A percentile compares a stretch with the other conserved stretches of the same genome.
phyloP scores from a whole-genome alignment of 2,329 filamentous ascomycete genomes.

The Cladorrhinum sp. region DNA sequence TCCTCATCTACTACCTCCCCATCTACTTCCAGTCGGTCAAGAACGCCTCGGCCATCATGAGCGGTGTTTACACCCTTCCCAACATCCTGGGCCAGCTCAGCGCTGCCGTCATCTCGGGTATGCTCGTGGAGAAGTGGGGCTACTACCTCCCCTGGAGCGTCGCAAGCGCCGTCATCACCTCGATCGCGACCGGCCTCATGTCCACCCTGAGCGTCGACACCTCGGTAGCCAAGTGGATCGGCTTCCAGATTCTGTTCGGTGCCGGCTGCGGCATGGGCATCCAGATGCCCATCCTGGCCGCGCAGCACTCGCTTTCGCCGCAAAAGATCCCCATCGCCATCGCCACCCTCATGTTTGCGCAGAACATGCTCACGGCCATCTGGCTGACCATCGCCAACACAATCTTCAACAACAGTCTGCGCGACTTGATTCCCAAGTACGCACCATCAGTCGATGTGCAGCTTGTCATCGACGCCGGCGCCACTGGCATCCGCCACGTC shows the following conservation, averaged over 20 bases:
- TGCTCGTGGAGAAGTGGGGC: not conserved
- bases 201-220: conserved; percentile 36
- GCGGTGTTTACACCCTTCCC: conserved; percentile 51
- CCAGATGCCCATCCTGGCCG: conserved; percentile 41
- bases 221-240: conserved; percentile 36
- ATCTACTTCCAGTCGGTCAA: not conserved
- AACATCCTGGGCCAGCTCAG: conserved; percentile 37
- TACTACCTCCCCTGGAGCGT: not conserved
- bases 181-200: conserved; percentile 37
- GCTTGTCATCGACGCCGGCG: conserved; percentile 27
- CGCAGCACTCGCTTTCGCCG: conserved; percentile 39
- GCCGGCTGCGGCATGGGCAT: conserved; percentile 40
- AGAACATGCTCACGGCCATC: conserved; percentile 33
- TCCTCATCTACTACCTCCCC: conserved; percentile 44
- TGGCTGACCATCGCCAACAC: conserved; percentile 43
- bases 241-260: conserved; percentile 40
- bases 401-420: conserved; percentile 42
- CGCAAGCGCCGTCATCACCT: conserved; percentile 26
- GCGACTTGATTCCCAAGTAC: conserved; percentile 24
- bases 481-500: conserved; percentile 22
- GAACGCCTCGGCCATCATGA: conserved; percentile 45
- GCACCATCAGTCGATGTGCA: not conserved
- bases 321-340: conserved; percentile 42
- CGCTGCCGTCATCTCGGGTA: not conserved
- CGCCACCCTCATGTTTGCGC: conserved; percentile 39